These are phyloP conservation scores for Colletotrichum camelliae DNA, from an alignment of 2,329 filamentous ascomycete genomes.

Conservation along the genomic window DNA sequence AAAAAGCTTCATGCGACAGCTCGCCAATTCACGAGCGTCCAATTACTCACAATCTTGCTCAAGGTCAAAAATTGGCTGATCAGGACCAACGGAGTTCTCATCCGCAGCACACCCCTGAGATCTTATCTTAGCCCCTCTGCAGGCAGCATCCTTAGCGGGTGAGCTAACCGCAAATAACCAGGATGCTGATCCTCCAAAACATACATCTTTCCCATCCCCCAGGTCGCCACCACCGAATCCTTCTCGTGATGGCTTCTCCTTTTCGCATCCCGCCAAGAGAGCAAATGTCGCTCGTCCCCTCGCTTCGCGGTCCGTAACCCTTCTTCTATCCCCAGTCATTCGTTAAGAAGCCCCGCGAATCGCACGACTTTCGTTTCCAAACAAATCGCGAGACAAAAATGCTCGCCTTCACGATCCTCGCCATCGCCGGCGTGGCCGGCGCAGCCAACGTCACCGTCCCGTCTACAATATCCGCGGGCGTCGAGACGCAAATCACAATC, in stretches of 20 bases:
- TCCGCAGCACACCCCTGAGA: not conserved
- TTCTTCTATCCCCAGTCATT: accelerated
- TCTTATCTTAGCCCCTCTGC: not conserved
- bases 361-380: not conserved
- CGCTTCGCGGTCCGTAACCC: not conserved
- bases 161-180: not conserved
- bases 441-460: not conserved
- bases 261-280: not conserved
- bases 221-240: not conserved
- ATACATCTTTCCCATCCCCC: not conserved
- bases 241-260: not conserved
- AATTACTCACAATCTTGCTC: not conserved
- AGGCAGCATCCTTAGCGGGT: not conserved
- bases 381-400: not conserved
- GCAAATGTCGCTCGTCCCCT: not conserved
- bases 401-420: not conserved
- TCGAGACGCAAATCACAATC: conserved; percentile 2
- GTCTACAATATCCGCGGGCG: not conserved
- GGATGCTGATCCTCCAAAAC: not conserved
- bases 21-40: not conserved
- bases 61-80: not conserved
- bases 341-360: not conserved
- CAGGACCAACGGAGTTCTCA: not conserved
- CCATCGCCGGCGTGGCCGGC: not conserved
- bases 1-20: not conserved